Percentiles rank a stretch among this genome's conserved stretches.
Conservation (phyloP, 495 filamentous ascomycete genomes). For the Penicillium herquei region DNA sequence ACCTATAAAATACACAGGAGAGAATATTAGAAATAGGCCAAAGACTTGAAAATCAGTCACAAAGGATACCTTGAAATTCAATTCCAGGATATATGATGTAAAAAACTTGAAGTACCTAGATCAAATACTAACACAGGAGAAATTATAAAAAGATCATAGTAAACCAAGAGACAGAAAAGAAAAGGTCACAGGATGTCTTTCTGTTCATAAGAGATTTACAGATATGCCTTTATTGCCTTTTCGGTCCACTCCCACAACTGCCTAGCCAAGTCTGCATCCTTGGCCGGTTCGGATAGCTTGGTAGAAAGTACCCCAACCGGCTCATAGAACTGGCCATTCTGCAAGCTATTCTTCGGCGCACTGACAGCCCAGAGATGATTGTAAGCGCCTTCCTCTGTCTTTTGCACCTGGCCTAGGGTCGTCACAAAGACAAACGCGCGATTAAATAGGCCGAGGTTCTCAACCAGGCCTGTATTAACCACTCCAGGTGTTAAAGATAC, state of each 20-base stretch:
- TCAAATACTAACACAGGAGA: no score
- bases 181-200: no score
- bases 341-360: constrained; percentile 21
- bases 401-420: constrained; percentile 13
- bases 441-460: constrained; percentile 12
- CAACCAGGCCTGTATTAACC: constrained; percentile 34
- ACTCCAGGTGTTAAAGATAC: constrained; percentile 48
- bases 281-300: constrained; percentile 12
- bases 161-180: no score
- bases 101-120: no score
- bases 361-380: constrained; percentile 58
- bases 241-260: constrained; percentile 58
- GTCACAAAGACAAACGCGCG: constrained; percentile 11
- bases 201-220: no score
- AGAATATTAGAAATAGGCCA: no score
- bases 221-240: constrained; percentile 10
- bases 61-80: no score
- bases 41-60: no score
- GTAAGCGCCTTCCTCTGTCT: constrained; percentile 37
- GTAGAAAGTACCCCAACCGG: constrained; percentile 38
- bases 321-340: constrained; percentile 47
- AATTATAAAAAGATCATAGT: no score
- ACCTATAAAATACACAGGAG: no score
- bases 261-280: constrained; percentile 44
- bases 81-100: no score